phyloP scores from a whole-genome alignment of 257 asterid species.

The Oldenlandia corymbosa region DNA sequence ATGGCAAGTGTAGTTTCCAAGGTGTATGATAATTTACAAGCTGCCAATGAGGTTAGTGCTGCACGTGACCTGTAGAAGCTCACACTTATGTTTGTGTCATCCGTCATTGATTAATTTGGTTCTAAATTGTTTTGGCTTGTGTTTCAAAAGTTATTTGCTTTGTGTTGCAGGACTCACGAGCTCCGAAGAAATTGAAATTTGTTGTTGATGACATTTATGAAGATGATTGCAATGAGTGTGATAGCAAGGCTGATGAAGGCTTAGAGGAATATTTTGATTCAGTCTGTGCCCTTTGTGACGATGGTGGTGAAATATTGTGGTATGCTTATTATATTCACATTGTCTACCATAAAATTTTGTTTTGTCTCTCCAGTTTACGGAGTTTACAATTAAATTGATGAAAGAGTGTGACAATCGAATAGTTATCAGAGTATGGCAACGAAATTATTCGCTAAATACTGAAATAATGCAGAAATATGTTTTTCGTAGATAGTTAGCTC shows the following conservation, averaged over 20 bases:
- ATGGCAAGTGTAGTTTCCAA: slow-evolving; percentile 32
- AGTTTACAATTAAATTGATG: slow-evolving; percentile 7
- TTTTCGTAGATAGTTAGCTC: neutral
- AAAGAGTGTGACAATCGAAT: neutral
- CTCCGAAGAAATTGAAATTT: slow-evolving; percentile 30
- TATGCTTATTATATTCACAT: slow-evolving; percentile 23
- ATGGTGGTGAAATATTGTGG: slow-evolving; percentile 66
- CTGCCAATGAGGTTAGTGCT: slow-evolving; percentile 34
- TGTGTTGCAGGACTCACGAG: slow-evolving; percentile 29
- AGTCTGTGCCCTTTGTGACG: slow-evolving; percentile 64
- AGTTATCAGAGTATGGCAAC: neutral
- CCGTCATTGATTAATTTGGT: neutral
- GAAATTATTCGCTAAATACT: neutral
- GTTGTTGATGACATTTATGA: slow-evolving; percentile 26
- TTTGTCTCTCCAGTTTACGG: slow-evolving; percentile 17
- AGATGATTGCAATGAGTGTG: slow-evolving; percentile 21
- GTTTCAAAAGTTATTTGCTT: slow-evolving; percentile 9
- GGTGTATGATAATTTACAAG: slow-evolving; percentile 35
- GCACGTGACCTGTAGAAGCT: neutral
- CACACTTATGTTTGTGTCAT: neutral
- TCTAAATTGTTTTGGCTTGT: neutral
- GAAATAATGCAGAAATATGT: neutral
- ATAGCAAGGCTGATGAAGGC: slow-evolving; percentile 27
- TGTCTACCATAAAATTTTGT: slow-evolving; percentile 17
- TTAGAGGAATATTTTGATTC: slow-evolving; percentile 34